A percentile compares a stretch with the other conserved stretches of the same genome.
Conservation (phyloP, 2,329 filamentous ascomycete species). For the Cladosporium phlei region DNA sequence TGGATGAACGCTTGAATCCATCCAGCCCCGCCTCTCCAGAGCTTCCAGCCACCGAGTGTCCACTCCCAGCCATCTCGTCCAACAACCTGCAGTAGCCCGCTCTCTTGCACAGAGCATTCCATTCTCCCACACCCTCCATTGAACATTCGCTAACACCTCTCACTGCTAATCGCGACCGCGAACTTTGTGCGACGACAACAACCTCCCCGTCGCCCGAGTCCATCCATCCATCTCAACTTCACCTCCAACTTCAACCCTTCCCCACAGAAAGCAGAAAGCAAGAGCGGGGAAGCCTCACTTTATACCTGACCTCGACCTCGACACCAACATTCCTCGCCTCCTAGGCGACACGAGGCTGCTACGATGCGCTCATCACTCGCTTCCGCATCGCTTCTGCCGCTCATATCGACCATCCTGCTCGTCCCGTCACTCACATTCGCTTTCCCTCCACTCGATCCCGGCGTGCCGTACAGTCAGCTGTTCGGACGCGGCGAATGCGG, state of each 20-base stretch:
- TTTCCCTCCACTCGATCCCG: slow-evolving; percentile 26
- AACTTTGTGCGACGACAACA: not conserved
- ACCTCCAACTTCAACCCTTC: not conserved
- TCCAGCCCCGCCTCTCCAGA: no score
- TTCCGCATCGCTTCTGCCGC: slow-evolving; percentile 25
- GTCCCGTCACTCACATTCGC: slow-evolving; percentile 23
- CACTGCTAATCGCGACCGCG: slow-evolving; percentile 1
- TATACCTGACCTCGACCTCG: not conserved
- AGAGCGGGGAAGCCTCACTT: slow-evolving; percentile 4
- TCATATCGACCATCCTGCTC: slow-evolving; percentile 28
- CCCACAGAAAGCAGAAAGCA: not conserved
- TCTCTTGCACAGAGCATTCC: not conserved
- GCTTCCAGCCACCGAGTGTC: slow-evolving; percentile 7
- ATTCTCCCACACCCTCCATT: slow-evolving; percentile 1
- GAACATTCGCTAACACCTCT: slow-evolving; percentile 2
- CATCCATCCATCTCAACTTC: not conserved
- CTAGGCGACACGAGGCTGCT: slow-evolving; percentile 17
- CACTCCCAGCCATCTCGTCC: not conserved
- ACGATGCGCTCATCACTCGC: slow-evolving; percentile 25
- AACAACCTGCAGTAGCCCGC: slow-evolving; percentile 1
- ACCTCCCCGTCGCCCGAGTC: not conserved
- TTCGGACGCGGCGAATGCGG: slow-evolving; percentile 37
- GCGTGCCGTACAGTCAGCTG: slow-evolving; percentile 32
- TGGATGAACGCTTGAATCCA: not conserved
- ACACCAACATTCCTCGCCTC: slow-evolving; percentile 20